Base-by-base conservation (phyloP, 805 yeast genomes). In the Cyberlindnera bimundalis region DNA sequence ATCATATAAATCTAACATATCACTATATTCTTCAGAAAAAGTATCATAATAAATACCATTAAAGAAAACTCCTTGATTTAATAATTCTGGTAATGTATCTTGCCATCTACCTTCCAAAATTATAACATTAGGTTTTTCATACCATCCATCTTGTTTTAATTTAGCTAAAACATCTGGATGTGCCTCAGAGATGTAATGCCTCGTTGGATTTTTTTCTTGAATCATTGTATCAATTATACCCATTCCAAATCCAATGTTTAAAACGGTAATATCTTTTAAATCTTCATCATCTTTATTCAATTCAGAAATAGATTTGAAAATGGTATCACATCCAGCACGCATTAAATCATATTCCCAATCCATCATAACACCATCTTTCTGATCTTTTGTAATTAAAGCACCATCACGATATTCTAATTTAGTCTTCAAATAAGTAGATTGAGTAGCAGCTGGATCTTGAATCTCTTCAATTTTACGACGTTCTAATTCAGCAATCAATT, bases 181-280 rank as follows among this genome's bases (percentile, higher is more conserved):
- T 0, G 97, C 96, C 61, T 90, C 98, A 44, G 87, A 81, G 30
- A 90, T 91, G 61, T 87, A 90, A 59, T 90, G 98, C 46, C 71
- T 74, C 3, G 77, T 67, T 17, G 90, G 91, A 15, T 53, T 54
- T 32, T 62, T 65, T 14, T 47, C 52, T 56, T 84, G 84, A 45
- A 90, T 84, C 73, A 81, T 78, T 1, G 77, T 66, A 59, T 90
- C 98, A 39, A 90, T 89, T 39, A 90, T 91, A 2, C 98, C 98
- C 96, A 90, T 87, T 2, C 98, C 98, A 59, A 91, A 90, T 0
- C 98, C 98, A 29, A 90, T 85, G 55, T 90, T 90, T 27, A 91
- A 66, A 2, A 91, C 78, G 29, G 67, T 73, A 16, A 70, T 51
- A 29, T 67, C 71, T 9, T 68, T 58, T 26, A 70, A 67, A 1